Evolutionary conservation across 2,329 filamentous ascomycete species (phyloP).

Genomic region (Escovopsis sp.): DNA sequence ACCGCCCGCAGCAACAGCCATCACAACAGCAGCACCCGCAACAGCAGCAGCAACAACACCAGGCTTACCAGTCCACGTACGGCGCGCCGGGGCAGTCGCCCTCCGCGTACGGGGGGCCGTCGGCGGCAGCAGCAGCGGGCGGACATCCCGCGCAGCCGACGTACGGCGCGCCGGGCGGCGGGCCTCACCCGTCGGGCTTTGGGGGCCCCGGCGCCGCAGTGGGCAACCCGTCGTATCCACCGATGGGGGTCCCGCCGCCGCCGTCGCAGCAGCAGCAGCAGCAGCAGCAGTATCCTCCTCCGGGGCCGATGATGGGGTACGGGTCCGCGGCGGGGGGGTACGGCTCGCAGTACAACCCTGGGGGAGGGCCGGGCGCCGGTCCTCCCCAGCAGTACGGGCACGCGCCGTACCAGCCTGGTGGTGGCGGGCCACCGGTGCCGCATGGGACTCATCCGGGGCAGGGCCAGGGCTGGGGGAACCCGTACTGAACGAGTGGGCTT

Average conservation of each 20-base stretch:
- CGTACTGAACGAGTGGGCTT: constrained; percentile 3
- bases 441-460: constrained; percentile 5
- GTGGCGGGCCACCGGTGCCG: constrained; percentile 9
- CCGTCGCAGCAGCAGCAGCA: constrained; percentile 9
- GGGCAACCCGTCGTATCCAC: constrained; percentile 2
- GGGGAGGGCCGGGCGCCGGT: constrained; percentile 8
- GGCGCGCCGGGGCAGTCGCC: constrained; percentile 6
- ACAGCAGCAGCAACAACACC: constrained; percentile 7
- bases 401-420: constrained; percentile 12
- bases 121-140: neutral
- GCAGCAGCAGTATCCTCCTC: neutral
- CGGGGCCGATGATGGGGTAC: neutral
- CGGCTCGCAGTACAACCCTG: constrained; percentile 14
- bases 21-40: too few relatives aligned
- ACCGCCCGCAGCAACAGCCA: constrained; percentile 8
- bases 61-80: constrained; percentile 9
- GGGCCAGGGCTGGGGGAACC: constrained; percentile 4
- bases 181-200: too few relatives aligned
- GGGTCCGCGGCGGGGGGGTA: too few relatives aligned
- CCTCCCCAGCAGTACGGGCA: constrained; percentile 15
- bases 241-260: too few relatives aligned
- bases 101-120: constrained; percentile 1
- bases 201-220: too few relatives aligned
- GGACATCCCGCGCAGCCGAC: constrained; percentile 8
- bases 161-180: constrained; percentile 10